These are phyloP conservation scores for Hyphodiscus sp. DNA, from an alignment of 2,329 filamentous ascomycete genomes.

Conservation along the genomic window DNA sequence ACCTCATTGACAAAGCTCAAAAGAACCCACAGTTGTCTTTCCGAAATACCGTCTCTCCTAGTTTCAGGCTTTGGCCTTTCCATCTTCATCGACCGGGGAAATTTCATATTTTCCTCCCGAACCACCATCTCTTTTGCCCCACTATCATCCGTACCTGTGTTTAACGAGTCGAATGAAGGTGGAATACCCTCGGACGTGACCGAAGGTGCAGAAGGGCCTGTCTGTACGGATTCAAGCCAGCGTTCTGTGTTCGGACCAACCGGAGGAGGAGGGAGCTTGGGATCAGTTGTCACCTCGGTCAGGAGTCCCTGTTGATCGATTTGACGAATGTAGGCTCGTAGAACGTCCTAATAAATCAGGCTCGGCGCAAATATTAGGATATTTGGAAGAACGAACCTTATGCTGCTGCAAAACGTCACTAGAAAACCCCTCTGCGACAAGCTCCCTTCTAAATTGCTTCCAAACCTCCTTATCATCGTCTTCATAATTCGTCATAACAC, in stretches of 20 bases:
- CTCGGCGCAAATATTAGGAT: slow-evolving; percentile 4
- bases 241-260: slow-evolving; percentile 10
- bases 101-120: slow-evolving; percentile 29
- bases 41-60: background rate
- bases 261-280: slow-evolving; percentile 23
- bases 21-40: background rate
- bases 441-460: slow-evolving; percentile 51
- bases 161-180: slow-evolving; percentile 18
- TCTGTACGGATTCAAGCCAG: slow-evolving; percentile 19
- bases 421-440: slow-evolving; percentile 53
- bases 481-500: slow-evolving; percentile 29
- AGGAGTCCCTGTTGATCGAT: slow-evolving; percentile 50
- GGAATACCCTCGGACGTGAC: slow-evolving; percentile 6
- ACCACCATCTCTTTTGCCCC: slow-evolving; percentile 23
- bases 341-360: slow-evolving; percentile 41
- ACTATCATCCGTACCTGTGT: slow-evolving; percentile 13
- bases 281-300: slow-evolving; percentile 35
- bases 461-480: slow-evolving; percentile 48
- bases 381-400: slow-evolving; percentile 39
- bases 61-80: slow-evolving; percentile 21
- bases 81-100: slow-evolving; percentile 25
- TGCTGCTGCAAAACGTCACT: slow-evolving; percentile 47
- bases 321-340: slow-evolving; percentile 55
- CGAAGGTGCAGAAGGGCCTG: slow-evolving; percentile 4
- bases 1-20: background rate